Evolutionary conservation across 176 grass and related monocot species (phyloP), one percentile per base, ranked within the genome.

Genomic region (Microstegium vimineum): DNA sequence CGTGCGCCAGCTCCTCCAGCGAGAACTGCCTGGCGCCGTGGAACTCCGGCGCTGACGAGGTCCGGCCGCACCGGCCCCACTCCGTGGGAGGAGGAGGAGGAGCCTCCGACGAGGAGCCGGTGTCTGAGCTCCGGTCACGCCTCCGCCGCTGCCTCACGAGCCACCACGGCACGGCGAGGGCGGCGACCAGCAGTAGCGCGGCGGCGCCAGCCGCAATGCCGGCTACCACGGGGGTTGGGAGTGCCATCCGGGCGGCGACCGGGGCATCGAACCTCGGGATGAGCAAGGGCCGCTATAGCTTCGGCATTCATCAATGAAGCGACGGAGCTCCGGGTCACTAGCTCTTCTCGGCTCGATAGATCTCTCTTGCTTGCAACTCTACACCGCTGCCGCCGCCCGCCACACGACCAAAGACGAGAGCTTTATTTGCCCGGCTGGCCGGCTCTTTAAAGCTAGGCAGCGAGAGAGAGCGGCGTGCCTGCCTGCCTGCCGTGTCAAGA

Each of bases 1-100:
- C 95, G 45, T 98, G 92, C 40, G 71, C 87, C 76, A 98, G 78
- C 78, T 98, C 95, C 69, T 94, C 88, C 25, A 98, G 78, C 9
- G 84, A 86, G 78, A 98, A 98, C 69, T 78, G 88, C 83, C 86
- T 86, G 20, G 88, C 88, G 15, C 88, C 78, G 8, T 86, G 83
- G 74, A 75, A 76, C 20, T 88, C 82, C 70, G 90, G 92, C 83
- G 86, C 84, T 31, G 84, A 90, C 74, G 84, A 84, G 15, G 83
- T 83, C 34, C 79, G 84, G 63, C 83, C 90, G 14, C 82, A 83
- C 74, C 86, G 90, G 68, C 85, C 88, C 94, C 95, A 98, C 84
- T 94, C 92, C 31, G 82, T 94, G 42, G 95, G 88, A 69, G 92
- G 60, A 61, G 95, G 88, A 69, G 92, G 60, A 61, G 23, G 57